A percentile compares a stretch with the other conserved stretches of the same genome.
Conservation (phyloP, 139 green algal genomes). For the Mesotaenium endlicherianum region DNA sequence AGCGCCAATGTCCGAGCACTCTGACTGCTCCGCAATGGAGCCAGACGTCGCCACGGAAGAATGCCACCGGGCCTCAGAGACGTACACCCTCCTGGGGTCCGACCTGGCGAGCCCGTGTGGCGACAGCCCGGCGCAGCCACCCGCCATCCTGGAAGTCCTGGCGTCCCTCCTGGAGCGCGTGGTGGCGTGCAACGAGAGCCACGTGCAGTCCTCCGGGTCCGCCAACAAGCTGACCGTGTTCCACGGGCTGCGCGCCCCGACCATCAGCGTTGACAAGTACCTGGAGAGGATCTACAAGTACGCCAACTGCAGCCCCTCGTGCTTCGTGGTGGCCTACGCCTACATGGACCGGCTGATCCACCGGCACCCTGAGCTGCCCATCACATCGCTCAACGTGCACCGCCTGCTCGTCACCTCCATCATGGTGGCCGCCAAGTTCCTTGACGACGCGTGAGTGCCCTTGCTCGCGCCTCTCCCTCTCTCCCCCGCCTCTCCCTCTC, state of each 20-base stretch:
- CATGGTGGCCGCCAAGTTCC: constrained; percentile 76
- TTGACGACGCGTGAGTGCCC: constrained; percentile 65
- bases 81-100: too few relatives aligned
- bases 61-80: too few relatives aligned
- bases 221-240: constrained; percentile 57
- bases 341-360: constrained; percentile 68
- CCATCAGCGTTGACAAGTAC: constrained; percentile 69
- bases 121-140: too few relatives aligned
- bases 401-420: constrained; percentile 67
- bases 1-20: too few relatives aligned
- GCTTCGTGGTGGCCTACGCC: constrained; percentile 67
- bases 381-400: constrained; percentile 67
- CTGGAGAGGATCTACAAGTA: constrained; percentile 71
- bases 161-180: constrained; percentile 34
- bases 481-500: not conserved
- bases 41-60: too few relatives aligned
- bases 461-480: not conserved
- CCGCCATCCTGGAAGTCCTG: constrained; percentile 32
- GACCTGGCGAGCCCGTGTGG: too few relatives aligned
- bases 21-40: too few relatives aligned
- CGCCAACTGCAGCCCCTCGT: constrained; percentile 70
- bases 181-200: constrained; percentile 22
- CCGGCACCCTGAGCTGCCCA: constrained; percentile 50
- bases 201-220: not conserved
- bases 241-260: constrained; percentile 64